Conservation (phyloP, 345 rosid genomes). For the Crucihimalaya himalaica region DNA sequence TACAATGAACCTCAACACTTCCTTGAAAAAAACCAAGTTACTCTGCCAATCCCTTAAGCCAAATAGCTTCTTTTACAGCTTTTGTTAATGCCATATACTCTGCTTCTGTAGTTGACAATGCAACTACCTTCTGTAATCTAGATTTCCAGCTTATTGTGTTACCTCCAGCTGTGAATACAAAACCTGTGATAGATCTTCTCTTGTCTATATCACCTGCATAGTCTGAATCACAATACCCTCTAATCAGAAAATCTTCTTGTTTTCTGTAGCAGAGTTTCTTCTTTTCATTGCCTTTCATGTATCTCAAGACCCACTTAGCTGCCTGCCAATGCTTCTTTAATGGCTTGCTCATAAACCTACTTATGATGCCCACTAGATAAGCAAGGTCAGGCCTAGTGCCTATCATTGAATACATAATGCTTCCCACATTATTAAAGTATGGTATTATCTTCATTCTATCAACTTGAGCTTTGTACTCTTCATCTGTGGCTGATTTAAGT, state of each 20-base stretch:
- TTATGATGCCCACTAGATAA: neutral
- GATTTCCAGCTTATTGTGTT: neutral
- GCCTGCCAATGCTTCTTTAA: neutral
- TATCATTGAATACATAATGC: neutral
- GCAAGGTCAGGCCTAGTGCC: neutral
- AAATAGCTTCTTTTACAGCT: neutral
- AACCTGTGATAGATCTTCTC: neutral
- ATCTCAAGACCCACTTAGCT: neutral
- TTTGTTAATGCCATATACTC: neutral
- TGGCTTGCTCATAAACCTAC: neutral
- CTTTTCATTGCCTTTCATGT: neutral
- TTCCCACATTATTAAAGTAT: neutral
- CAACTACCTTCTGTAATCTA: neutral
- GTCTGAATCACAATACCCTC: neutral
- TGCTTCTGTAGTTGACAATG: neutral
- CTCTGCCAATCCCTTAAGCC: neutral
- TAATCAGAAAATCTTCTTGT: neutral
- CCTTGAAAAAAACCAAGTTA: neutral
- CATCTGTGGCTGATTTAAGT: neutral
- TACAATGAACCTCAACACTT: fast-evolving
- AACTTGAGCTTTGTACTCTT: neutral
- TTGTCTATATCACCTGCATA: no score
- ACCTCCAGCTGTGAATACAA: neutral
- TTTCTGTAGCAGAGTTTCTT: neutral
- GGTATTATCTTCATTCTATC: neutral